Percentiles rank a stretch among this genome's conserved stretches.
Conservation (phyloP, 2,329 filamentous ascomycete species). For the Trichoderma sp. region DNA sequence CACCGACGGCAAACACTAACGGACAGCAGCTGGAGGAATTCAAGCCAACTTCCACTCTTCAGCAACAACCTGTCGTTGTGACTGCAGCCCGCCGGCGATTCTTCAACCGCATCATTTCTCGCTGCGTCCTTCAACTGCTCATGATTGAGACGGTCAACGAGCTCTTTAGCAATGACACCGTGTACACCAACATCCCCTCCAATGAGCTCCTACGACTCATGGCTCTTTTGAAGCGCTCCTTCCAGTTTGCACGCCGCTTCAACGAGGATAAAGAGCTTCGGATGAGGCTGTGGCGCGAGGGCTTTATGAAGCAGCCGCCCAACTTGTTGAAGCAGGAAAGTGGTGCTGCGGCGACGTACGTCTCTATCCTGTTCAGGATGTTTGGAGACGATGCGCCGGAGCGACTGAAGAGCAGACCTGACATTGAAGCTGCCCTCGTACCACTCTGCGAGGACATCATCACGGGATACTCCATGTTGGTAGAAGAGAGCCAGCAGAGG, state of each 20-base stretch:
- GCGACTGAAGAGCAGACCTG: conserved; percentile 70
- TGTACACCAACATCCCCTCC: conserved; percentile 91
- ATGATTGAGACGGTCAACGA: conserved; percentile 99
- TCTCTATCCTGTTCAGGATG: conserved; percentile 95
- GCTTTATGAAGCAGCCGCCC: conserved; percentile 99
- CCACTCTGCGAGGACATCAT: conserved; percentile 96
- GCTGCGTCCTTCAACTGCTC: conserved; percentile 92
- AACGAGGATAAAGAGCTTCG: conserved; percentile 96
- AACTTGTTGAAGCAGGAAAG: conserved; percentile 97
- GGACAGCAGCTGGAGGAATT: conserved; percentile 74
- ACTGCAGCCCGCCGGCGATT: conserved; percentile 90
- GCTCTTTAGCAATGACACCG: conserved; percentile 93
- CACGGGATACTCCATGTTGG: conserved; percentile 75
- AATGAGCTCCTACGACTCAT: conserved; percentile 86
- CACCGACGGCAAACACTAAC: conserved; percentile 29
- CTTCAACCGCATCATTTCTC: conserved; percentile 99
- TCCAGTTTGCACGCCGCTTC: conserved; percentile 94
- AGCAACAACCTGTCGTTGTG: conserved; percentile 87
- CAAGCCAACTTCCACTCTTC: conserved; percentile 69
- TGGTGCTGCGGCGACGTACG: conserved; percentile 89
- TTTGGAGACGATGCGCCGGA: conserved; percentile 87
- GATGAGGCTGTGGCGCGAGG: conserved; percentile 91
- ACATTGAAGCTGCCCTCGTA: conserved; percentile 88
- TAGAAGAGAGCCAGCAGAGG: conserved; percentile 93
- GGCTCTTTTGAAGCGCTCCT: conserved; percentile 90